Evolutionary conservation across 2,329 filamentous ascomycete genomes (phyloP), one percentile per base, ranked within the genome.

Genomic region (Torrubiella hemipterigena): DNA sequence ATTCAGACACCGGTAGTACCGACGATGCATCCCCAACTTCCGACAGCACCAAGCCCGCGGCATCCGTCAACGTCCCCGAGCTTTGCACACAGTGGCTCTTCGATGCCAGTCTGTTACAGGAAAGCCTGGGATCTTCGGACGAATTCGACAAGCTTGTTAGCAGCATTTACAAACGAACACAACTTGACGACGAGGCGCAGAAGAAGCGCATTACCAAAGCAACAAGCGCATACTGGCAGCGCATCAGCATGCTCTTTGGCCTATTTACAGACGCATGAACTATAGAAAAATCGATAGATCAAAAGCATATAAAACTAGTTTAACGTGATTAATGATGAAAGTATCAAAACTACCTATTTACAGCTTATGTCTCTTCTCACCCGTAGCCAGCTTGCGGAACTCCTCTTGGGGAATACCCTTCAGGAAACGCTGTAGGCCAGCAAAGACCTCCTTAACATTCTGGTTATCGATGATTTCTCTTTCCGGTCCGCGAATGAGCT

Each of bases 281-380:
- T 26, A 16, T 30, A 16, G 34, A 28, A 9, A 12, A 34, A 31
- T 15, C 26, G 21, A 24, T 14, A 31, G 14, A 16, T 23, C n/a
- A n/a, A n/a, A n/a, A n/a, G n/a, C n/a, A 21, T 14, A 28, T 26
- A 31, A 24, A 19, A 12, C 19, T 28, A 28, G 35, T 11, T n/a
- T 16, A 18, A 19, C 15, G 12, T 26, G 27, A 37, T 16, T 18
- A 30, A 30, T 22, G 33, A 32, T 28, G 30, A 4, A 27, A 18
- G 33, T 16, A 35, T 31, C 28, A 25, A 28, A 29, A 15, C 13
- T 11, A 8, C 24, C 27, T 5, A 6, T 35, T 40, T 64, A 94
- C 53, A 96, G 60, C 64, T 96, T 96, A 61, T 98, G 91, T 52
- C 78, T 84, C 73, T 95, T 96, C 67, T 91, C 74, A 10, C 89